These are phyloP conservation scores for Massarina eburnea DNA, from an alignment of 2,329 filamentous ascomycete species.

Conservation along the genomic window DNA sequence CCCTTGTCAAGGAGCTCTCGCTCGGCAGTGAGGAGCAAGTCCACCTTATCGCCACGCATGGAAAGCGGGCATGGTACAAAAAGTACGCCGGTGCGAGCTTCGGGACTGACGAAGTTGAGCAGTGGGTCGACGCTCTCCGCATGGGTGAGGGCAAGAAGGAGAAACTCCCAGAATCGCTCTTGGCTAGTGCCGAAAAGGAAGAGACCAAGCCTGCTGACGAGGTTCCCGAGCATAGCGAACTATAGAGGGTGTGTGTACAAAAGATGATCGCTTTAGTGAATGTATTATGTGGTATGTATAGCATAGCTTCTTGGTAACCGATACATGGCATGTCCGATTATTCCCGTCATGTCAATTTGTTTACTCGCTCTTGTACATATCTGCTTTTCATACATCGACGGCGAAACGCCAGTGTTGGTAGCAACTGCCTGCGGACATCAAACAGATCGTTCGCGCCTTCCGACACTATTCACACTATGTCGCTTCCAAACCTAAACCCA, in stretches of 20 bases:
- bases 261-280: neutral
- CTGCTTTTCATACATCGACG: too few species aligned
- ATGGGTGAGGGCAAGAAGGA: slow-evolving; percentile 84
- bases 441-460: too few species aligned
- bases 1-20: slow-evolving; percentile 63
- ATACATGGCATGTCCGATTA: neutral
- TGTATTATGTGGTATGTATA: neutral
- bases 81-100: slow-evolving; percentile 64
- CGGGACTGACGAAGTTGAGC: slow-evolving; percentile 66
- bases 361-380: too few species aligned
- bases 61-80: slow-evolving; percentile 83
- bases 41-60: slow-evolving; percentile 81
- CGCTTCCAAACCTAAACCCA: too few species aligned
- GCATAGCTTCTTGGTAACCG: neutral
- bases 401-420: too few species aligned
- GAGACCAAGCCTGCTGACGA: slow-evolving; percentile 22
- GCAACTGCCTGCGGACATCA: too few species aligned
- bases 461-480: too few species aligned
- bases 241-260: slow-evolving; percentile 13
- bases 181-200: slow-evolving; percentile 30
- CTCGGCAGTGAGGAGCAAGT: slow-evolving; percentile 58
- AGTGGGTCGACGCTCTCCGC: slow-evolving; percentile 88
- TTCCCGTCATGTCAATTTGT: neutral
- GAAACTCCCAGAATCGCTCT: slow-evolving; percentile 59
- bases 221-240: slow-evolving; percentile 26